Base-by-base conservation (phyloP, 768 basidiomycete species). In the Trametopsis cervina region DNA sequence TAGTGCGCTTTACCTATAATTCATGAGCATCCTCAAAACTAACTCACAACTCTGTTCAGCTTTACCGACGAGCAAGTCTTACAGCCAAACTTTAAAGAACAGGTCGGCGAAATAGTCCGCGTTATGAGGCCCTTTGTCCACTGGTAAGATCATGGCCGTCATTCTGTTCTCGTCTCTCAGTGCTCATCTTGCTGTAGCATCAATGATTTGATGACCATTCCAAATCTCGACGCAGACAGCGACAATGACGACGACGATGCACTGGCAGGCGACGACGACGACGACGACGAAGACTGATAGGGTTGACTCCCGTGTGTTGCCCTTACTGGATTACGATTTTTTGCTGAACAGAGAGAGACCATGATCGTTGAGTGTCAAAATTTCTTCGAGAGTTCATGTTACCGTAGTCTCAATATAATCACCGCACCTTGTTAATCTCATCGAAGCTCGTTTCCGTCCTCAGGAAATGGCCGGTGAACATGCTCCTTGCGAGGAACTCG, bases 51-150 rank as follows among this genome's bases (percentile, higher is more conserved):
- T 47, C 29, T 24, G 41, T 52, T 12, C 53, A 87, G 87, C 42
- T 92, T 93, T 63, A 70, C 70, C 1, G 91, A 94, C 60, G 71
- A 74, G 17, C 77, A 92, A 57, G 90, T 90, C 2, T 66, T 89
- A 1, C 62, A 66, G 2, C 71, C 77, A 0, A 72, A 77, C 29
- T 95, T 93, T 63, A 76, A 77, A 43, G 75, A 83, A 27, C 72
- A 73, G 21, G 60, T 95, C 4, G 70, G 72, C 21, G 60, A 73
- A 1, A 69, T 85, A 7, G 77, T 74, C 4, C 63, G 56, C 20
- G 69, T 87, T 1, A 69, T 84, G 57, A 69, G 70, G 43, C 92
- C 91, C 0, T 82, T 96, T 48, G 85, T 93, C 2, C 86, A 88
- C 58, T 83, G 81, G 88, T 85, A 50, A 53, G 77, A 62, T 1